Conservation (phyloP, 352 stramenopile genomes). For the Globisporangium recalcitrans region DNA sequence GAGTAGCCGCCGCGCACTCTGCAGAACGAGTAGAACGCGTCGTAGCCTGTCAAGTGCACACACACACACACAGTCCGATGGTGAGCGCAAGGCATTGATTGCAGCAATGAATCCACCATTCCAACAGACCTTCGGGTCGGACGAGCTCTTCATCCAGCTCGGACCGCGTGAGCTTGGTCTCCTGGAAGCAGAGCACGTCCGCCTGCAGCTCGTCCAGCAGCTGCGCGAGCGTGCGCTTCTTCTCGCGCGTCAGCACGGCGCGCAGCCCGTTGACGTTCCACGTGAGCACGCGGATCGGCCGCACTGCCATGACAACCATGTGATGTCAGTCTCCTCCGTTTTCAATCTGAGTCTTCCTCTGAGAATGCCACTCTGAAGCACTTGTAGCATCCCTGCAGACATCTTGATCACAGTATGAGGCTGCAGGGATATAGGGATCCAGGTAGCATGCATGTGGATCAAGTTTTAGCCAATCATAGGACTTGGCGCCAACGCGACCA, state of each 20-base stretch:
- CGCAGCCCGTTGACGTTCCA: constrained; percentile 87
- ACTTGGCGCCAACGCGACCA: constrained; percentile 22
- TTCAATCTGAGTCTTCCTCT: background rate
- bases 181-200: constrained; percentile 80
- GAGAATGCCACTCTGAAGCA: too few relatives aligned
- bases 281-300: constrained; percentile 52
- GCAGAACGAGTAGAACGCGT: constrained; percentile 85
- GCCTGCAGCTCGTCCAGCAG: constrained; percentile 56
- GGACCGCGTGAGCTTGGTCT: constrained; percentile 82
- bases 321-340: background rate
- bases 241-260: constrained; percentile 59
- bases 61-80: background rate
- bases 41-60: constrained; percentile 38
- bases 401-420: too few relatives aligned
- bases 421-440: too few relatives aligned
- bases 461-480: constrained; percentile 23
- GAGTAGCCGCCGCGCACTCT: constrained; percentile 63
- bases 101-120: background rate
- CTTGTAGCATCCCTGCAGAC: too few relatives aligned
- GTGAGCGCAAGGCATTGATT: background rate
- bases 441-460: too few relatives aligned
- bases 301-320: constrained; percentile 8
- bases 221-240: constrained; percentile 32
- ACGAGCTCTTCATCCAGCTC: constrained; percentile 78
- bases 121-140: constrained; percentile 37